These are phyloP conservation scores for Boechera divaricarpa DNA, from an alignment of 345 rosid species.

Conservation along the genomic window DNA sequence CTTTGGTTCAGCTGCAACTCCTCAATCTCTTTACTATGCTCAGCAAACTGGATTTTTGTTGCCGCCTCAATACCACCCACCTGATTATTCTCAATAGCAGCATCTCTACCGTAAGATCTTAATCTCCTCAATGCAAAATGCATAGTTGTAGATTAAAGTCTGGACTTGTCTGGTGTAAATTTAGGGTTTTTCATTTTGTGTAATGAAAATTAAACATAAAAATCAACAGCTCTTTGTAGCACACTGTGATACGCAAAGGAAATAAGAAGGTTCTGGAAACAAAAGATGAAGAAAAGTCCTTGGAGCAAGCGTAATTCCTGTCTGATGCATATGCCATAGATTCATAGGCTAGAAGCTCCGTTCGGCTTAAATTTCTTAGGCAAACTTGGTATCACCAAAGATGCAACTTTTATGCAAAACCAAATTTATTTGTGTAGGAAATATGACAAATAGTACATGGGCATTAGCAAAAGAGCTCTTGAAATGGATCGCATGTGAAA, in stretches of 20 bases:
- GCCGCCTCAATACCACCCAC: slow-evolving; percentile 56
- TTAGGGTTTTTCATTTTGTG: neutral
- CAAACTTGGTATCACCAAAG: neutral
- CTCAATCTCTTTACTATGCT: slow-evolving; percentile 52
- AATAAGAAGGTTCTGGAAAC: neutral
- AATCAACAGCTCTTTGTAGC: neutral
- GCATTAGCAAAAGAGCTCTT: neutral
- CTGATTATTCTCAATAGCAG: slow-evolving; percentile 59
- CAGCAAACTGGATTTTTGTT: slow-evolving; percentile 45
- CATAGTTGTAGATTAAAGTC: neutral
- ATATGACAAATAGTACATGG: neutral
- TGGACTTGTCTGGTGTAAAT: neutral
- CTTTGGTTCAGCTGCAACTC: slow-evolving; percentile 49
- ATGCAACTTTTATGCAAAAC: neutral
- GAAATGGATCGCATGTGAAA: neutral
- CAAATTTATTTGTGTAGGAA: neutral
- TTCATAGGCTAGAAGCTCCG: neutral
- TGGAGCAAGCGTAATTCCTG: neutral
- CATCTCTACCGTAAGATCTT: slow-evolving; percentile 53
- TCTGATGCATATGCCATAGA: neutral
- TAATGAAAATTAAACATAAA: neutral
- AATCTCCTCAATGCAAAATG: neutral
- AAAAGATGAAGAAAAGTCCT: neutral
- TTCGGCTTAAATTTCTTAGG: neutral
- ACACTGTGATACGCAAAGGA: neutral